A percentile compares a stretch with the other conserved stretches of the same genome.
Evolutionary conservation across 108 stramenopile genomes (phyloP).

Genomic region (Cyclotella kingstonii): DNA sequence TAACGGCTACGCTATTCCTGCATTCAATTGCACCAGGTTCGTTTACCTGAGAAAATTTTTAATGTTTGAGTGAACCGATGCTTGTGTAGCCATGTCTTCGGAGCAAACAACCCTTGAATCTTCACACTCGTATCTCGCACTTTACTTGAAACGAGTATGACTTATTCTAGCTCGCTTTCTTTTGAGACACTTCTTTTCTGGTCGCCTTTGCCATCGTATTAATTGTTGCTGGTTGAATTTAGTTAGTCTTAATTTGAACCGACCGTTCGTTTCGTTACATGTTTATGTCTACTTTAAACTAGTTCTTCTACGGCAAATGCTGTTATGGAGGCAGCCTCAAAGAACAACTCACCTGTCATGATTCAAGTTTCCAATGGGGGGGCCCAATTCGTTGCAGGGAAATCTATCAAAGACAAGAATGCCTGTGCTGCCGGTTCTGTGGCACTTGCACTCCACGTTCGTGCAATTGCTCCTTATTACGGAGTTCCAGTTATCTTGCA

Average conservation of each 20-base stretch:
- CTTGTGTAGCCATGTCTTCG: no score
- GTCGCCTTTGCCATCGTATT: no score
- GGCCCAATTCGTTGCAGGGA: slow-evolving; percentile 86
- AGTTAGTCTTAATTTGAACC: background rate
- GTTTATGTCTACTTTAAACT: background rate
- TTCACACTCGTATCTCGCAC: no score
- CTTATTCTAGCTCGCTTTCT: no score
- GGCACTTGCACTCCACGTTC: slow-evolving; percentile 93
- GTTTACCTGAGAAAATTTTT: slow-evolving; percentile 13
- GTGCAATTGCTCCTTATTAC: slow-evolving; percentile 94
- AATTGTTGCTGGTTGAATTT: no score
- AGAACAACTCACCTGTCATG: slow-evolving; percentile 87
- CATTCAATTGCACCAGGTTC: slow-evolving; percentile 94
- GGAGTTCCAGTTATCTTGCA: slow-evolving; percentile 95
- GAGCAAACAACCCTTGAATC: no score
- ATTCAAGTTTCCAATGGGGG: slow-evolving; percentile 94
- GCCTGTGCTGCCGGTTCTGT: slow-evolving; percentile 87
- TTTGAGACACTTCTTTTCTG: no score
- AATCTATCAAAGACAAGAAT: slow-evolving; percentile 84
- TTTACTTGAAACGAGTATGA: no score
- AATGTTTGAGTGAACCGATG: background rate
- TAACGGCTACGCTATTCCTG: slow-evolving; percentile 90
- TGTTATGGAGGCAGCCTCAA: slow-evolving; percentile 86
- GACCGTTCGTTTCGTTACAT: background rate
- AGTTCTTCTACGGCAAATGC: slow-evolving; percentile 93